Evolutionary conservation across 1,139 yeast genomes (phyloP), one percentile per base, ranked within the genome.

Genomic region (Sugiyamaella neomexicana): DNA sequence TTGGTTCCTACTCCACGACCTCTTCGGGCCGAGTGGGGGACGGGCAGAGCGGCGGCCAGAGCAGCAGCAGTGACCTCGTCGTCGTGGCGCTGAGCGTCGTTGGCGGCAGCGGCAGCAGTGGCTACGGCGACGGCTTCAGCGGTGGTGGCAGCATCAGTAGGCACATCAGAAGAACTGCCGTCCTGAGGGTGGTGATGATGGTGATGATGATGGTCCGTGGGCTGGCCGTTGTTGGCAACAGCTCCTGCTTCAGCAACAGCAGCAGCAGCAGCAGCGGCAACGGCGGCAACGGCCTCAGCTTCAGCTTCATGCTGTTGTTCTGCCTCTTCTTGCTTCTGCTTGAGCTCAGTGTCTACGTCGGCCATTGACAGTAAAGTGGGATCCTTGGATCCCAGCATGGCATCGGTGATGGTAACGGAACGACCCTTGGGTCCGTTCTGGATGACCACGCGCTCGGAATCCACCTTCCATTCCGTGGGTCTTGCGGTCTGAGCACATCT

Each of bases 401-500:
- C 52, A 12, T 53, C 60, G 8, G 63, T 53, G 20, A 58, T 49
- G 8, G 63, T 56, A n/a, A 56, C 57, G n/a, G 55, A 53, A 8
- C 57, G 58, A 10, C 58, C 54, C 47, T 56, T 53, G 27, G 48
- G 39, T 9, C 58, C 56, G 29, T 49, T 44, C 12, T 46, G 57
- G 9, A 57, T 45, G 9, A 58, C 51, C 12, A 52, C 50, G 3
- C 60, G 53, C 12, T 55, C 57, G 12, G 59, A 50, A 39, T 62
- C 65, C 8, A 82, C 62, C 55, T 67, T 66, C 73, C 72, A 69
- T 50, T 68, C 71, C 7, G 71, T 63, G 0, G 72, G 71, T 42
- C 66, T 62, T 16, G 49, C 70, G 5, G 63, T 62, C 34, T 63
- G 63, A 1, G 90, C 86, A 70, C 93, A 86, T 32, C 77, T 81